Percentiles rank a stretch among this genome's conserved stretches.
Conservation (phyloP, 129 eudicot genomes). For the Saussurea involucrata region DNA sequence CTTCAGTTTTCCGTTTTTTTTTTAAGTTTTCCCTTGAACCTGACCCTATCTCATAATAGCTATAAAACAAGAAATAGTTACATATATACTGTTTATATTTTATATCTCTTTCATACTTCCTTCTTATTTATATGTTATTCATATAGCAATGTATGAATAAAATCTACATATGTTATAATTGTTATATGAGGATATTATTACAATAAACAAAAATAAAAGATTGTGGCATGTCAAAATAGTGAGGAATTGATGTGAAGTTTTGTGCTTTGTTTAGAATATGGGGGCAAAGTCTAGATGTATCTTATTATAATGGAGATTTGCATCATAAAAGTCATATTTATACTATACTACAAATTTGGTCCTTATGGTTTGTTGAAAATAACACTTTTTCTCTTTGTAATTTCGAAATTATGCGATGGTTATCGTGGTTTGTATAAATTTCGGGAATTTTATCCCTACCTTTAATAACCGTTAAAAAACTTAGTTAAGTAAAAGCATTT, state of each 20-base stretch:
- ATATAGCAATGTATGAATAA: neutral
- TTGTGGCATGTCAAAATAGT: slow-evolving; percentile 10
- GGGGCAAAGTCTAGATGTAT: slow-evolving; percentile 30
- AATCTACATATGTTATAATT: neutral
- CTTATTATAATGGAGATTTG: slow-evolving; percentile 33
- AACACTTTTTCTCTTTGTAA: too few relatives aligned
- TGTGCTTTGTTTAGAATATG: slow-evolving; percentile 23
- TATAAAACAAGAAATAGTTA: too few relatives aligned
- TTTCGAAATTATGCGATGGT: too few relatives aligned
- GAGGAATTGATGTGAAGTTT: slow-evolving; percentile 12
- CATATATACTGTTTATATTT: too few relatives aligned
- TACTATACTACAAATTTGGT: neutral
- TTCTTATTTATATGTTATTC: neutral
- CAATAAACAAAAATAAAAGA: neutral
- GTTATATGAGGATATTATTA: neutral
- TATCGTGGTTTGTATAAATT: too few relatives aligned
- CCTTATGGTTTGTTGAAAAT: too few relatives aligned
- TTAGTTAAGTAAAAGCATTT: too few relatives aligned
- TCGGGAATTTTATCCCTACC: too few relatives aligned
- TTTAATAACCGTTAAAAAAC: too few relatives aligned
- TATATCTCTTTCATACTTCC: neutral
- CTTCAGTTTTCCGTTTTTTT: too few relatives aligned
- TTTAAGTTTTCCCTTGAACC: too few relatives aligned
- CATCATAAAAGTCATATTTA: neutral
- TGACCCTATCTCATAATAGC: too few relatives aligned